Conservation (phyloP, 2,329 filamentous ascomycete genomes). For the Aspergillus carbonarius region DNA sequence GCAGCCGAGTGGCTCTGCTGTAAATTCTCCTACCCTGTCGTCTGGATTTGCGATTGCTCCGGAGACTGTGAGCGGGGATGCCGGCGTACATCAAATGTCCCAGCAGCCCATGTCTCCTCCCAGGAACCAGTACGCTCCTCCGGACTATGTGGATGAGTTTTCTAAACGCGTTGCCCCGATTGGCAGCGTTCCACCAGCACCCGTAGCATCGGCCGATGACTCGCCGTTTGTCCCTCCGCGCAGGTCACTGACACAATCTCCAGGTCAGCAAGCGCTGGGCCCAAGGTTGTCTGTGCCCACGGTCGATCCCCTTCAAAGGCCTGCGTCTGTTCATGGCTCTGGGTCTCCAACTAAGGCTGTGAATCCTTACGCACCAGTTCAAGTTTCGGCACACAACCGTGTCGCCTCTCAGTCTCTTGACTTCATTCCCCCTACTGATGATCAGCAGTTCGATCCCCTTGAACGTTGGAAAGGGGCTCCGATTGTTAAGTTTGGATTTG, state of each 20-base stretch:
- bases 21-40: background rate
- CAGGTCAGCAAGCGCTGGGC: constrained; percentile 53
- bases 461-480: constrained; percentile 90
- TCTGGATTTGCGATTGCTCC: constrained; percentile 8
- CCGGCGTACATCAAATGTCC: constrained; percentile 5
- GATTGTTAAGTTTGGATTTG: constrained; percentile 83
- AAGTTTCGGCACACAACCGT: constrained; percentile 35
- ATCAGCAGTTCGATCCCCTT: constrained; percentile 67
- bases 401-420: constrained; percentile 52
- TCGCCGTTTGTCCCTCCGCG: constrained; percentile 41
- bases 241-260: constrained; percentile 60
- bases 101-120: constrained; percentile 27
- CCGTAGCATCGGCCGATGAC: constrained; percentile 25
- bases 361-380: constrained; percentile 37
- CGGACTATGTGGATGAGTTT: constrained; percentile 33
- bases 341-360: constrained; percentile 40
- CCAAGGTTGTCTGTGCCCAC: constrained; percentile 44
- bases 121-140: constrained; percentile 34
- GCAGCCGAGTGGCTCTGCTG: constrained; percentile 14
- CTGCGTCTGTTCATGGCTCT: constrained; percentile 55
- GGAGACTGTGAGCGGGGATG: constrained; percentile 4
- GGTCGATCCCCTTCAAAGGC: constrained; percentile 51
- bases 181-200: constrained; percentile 13
- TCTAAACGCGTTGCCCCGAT: constrained; percentile 30
- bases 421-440: constrained; percentile 58